Percentiles rank a stretch among this genome's conserved stretches.
These are phyloP conservation scores for Marchantia polymorpha DNA, from an alignment of 225 moss, liverwort and hornwort species.

Conservation along the genomic window DNA sequence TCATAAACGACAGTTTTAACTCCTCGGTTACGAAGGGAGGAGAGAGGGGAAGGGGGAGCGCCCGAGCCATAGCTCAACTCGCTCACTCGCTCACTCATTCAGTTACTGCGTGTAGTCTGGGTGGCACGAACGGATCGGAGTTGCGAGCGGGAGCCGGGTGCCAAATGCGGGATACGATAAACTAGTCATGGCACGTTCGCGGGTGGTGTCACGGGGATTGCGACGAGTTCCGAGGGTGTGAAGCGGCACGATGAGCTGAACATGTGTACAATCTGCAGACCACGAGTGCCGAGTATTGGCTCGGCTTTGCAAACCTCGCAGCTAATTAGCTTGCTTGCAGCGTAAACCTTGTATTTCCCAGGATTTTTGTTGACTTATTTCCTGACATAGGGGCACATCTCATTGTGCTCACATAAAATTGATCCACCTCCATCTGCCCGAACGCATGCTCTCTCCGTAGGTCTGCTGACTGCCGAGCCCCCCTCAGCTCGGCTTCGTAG, in stretches of 20 bases:
- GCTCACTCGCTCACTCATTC: not conserved
- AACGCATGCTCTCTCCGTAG: constrained; percentile 1
- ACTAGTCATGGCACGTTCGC: constrained; percentile 2
- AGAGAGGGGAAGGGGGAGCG: not conserved
- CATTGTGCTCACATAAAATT: not conserved
- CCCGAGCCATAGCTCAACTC: not conserved
- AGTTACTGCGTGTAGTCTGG: not conserved
- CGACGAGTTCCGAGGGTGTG: not conserved
- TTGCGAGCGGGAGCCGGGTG: not conserved
- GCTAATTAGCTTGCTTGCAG: not conserved
- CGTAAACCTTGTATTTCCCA: not conserved
- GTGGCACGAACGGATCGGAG: not conserved
- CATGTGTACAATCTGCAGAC: constrained; percentile 1
- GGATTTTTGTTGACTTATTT: not conserved
- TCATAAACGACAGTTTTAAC: not conserved
- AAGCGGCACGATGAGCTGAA: not conserved
- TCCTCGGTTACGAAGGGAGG: not conserved
- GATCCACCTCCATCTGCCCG: not conserved
- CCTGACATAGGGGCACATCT: not conserved
- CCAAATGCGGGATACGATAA: not conserved
- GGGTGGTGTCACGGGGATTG: not conserved
- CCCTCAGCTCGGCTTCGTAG: not conserved
- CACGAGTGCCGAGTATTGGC: not conserved
- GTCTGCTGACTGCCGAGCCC: not conserved
- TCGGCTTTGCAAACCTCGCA: not conserved